These are phyloP conservation scores for Apiotrichum sp. DNA, from an alignment of 1,284 basidiomycete species.

Conservation along the genomic window DNA sequence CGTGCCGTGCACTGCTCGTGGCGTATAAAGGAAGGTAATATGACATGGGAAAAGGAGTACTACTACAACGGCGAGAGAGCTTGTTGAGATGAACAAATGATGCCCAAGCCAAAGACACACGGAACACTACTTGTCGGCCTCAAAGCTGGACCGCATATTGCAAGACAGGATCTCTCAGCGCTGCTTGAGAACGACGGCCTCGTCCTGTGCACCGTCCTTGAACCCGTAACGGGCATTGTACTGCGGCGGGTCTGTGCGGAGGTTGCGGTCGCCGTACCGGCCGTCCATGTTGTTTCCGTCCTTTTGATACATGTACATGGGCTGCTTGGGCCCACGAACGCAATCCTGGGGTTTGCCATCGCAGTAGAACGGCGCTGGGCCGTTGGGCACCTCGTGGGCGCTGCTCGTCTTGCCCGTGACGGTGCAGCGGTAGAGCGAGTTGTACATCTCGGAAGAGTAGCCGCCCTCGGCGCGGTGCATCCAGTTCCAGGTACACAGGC, in stretches of 20 bases:
- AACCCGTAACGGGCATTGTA: constrained; percentile 28
- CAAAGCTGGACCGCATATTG: too few species aligned
- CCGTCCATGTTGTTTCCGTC: constrained; percentile 49
- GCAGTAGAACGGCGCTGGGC: constrained; percentile 42
- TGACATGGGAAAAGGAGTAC: too few species aligned
- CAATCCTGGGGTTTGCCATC: constrained; percentile 26
- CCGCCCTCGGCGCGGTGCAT: constrained; percentile 10
- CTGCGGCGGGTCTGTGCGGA: constrained; percentile 16
- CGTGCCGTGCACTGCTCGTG: too few species aligned
- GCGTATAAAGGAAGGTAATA: too few species aligned
- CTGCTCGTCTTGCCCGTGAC: constrained; percentile 49
- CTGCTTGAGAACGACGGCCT: constrained; percentile 1
- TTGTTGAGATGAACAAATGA: too few species aligned
- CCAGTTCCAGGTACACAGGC: constrained; percentile 57
- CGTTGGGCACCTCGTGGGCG: constrained; percentile 51
- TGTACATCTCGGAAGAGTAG: constrained; percentile 48
- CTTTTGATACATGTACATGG: neutral
- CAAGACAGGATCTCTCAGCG: too few species aligned
- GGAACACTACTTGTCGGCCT: too few species aligned
- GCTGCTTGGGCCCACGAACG: constrained; percentile 25
- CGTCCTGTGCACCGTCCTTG: constrained; percentile 28
- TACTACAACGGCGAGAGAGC: too few species aligned
- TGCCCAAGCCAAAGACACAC: too few species aligned
- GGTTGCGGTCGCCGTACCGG: too few species aligned
- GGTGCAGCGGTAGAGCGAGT: constrained; percentile 68